Base-by-base conservation (phyloP, 352 stramenopile genomes). In the Pythium apleroticum region DNA sequence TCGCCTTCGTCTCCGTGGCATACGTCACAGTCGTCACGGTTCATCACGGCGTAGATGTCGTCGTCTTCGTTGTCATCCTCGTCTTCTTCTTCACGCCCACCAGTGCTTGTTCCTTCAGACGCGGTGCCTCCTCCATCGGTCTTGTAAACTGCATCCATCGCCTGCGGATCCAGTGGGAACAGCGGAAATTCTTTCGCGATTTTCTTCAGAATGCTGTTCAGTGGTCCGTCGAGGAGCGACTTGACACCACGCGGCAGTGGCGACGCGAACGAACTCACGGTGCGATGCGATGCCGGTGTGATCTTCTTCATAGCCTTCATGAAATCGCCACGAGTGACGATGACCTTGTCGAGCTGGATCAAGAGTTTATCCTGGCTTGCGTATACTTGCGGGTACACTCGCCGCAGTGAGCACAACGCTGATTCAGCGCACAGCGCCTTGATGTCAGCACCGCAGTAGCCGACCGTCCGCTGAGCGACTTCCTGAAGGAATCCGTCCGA, bases 371-470 rank as follows among this genome's bases (percentile, higher is more conserved):
- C 73, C 33, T 88, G 73, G 60, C 78, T 94, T 20, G 65, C 75
- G 49, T 97, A 96, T 14, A 97, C 89, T 79, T 97, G 88, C 0
- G 88, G 89, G 55, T 96, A 97, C 27, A 84, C 76, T 17, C 91
- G 79, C 27, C 89, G 76, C 37, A 98, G 62, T n/a, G 90, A 86
- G 56, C 86, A 93, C n/a, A 98, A 68, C 6, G 90, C 89, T 1
- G 92, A 86, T 61, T 98, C 92, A 1, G 89, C 80, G 56, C 91
- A 98, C 7, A 98, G 72, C 10, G 91, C 90, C 65, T 97, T 98
- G 49, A 97, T 81, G 57, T 98, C 92, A 1, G 92, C 92, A 30
- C 92, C 92, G 43, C 90, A 97, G 60, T 97, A 98, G 10, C 92
- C 91, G 10, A 90, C 82, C 0, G 92, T 97, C 33, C 80, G 74